Evolutionary conservation across 495 filamentous ascomycete species (phyloP).

Genomic region (Daldinia decipiens): DNA sequence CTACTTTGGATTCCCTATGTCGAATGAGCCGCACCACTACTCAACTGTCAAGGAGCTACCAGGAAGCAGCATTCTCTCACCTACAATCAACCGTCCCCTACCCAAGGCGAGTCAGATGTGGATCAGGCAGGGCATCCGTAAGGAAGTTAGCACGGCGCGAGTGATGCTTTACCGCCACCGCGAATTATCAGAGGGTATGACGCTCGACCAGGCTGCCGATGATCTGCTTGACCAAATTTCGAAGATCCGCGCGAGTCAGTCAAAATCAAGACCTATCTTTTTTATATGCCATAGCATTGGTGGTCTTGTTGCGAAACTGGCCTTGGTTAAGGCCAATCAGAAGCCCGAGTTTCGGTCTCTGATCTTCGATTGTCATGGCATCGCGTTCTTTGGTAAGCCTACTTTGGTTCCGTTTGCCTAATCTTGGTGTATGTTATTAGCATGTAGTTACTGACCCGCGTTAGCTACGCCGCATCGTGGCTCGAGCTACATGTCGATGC

Average conservation of each 20-base stretch:
- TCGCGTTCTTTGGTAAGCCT: conserved; percentile 67
- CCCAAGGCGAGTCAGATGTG: conserved; percentile 50
- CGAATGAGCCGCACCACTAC: conserved; percentile 39
- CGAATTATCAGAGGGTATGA: conserved; percentile 57
- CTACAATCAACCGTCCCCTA: conserved; percentile 46
- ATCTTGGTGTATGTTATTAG: neutral
- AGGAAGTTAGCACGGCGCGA: conserved; percentile 55
- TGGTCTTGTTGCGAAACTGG: conserved; percentile 67
- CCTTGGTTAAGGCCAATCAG: conserved; percentile 62
- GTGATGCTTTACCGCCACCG: conserved; percentile 68
- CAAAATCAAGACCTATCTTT: conserved; percentile 63
- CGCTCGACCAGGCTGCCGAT: conserved; percentile 59
- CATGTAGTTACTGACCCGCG: neutral
- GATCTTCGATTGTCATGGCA: conserved; percentile 67
- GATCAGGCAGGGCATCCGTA: conserved; percentile 56
- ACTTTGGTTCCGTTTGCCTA: neutral
- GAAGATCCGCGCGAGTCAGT: conserved; percentile 50
- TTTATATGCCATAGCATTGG: conserved; percentile 75
- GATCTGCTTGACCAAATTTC: conserved; percentile 61
- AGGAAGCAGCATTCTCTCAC: conserved; percentile 44
- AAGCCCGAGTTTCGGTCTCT: conserved; percentile 53
- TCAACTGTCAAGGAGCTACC: conserved; percentile 46
- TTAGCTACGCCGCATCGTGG: conserved; percentile 70
- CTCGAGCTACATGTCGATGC: conserved; percentile 70
- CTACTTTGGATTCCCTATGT: conserved; percentile 46